These are phyloP conservation scores for Sonneratia alba DNA, from an alignment of 345 rosid genomes.

Conservation along the genomic window DNA sequence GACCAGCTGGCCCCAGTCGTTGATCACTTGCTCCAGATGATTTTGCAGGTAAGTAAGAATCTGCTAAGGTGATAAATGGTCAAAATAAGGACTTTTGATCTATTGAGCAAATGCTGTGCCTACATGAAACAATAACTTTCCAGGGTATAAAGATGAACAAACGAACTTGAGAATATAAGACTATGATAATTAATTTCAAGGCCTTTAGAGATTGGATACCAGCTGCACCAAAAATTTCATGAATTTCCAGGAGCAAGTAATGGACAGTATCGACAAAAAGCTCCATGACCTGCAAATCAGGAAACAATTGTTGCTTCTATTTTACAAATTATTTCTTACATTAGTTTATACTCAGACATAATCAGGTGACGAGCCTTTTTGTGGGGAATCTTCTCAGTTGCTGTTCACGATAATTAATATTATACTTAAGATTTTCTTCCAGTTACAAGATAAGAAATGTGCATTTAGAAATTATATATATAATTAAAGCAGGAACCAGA, in stretches of 20 bases:
- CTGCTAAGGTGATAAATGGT: constrained; percentile 7
- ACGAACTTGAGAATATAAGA: background rate
- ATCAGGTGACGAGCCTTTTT: background rate
- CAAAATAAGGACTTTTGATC: background rate
- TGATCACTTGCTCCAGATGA: constrained; percentile 30
- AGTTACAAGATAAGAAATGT: background rate
- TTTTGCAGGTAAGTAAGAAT: constrained; percentile 26
- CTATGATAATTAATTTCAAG: background rate
- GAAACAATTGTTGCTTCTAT: background rate
- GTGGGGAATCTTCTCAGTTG: background rate
- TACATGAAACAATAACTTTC: background rate
- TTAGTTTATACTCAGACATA: background rate
- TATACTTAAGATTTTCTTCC: no score
- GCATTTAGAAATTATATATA: background rate
- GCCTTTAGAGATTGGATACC: constrained; percentile 35
- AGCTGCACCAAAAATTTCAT: constrained; percentile 50
- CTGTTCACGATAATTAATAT: background rate
- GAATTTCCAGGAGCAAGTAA: constrained; percentile 75
- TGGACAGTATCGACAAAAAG: constrained; percentile 90
- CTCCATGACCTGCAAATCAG: constrained; percentile 65
- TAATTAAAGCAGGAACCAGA: background rate
- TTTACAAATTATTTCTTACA: background rate
- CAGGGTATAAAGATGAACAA: background rate
- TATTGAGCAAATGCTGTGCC: background rate
- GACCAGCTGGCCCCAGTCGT: constrained; percentile 86